A percentile compares a stretch with the other conserved stretches of the same genome.
Evolutionary conservation across 768 basidiomycete genomes (phyloP).

Genomic region (Kwoniella bestiolae): DNA sequence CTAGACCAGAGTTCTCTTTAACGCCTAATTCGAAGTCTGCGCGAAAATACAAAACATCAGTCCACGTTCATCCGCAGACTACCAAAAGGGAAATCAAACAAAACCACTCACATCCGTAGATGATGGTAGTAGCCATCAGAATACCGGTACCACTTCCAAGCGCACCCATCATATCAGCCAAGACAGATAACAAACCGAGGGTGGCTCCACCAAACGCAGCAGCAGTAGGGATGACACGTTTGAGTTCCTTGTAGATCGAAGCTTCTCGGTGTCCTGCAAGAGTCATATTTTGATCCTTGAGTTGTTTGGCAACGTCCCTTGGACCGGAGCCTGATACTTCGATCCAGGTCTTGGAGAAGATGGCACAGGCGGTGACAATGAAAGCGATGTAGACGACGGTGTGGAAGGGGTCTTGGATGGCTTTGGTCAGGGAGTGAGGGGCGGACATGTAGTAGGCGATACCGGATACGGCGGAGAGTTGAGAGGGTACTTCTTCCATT

Average conservation of each 20-base stretch:
- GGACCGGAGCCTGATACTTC: conserved; percentile 96
- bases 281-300: conserved; percentile 97
- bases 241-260: conserved; percentile 99
- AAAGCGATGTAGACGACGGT: conserved; percentile 87
- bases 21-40: conserved; percentile 95
- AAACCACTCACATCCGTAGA: conserved; percentile 77
- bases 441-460: conserved; percentile 98
- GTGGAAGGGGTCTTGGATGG: conserved; percentile 90
- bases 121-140: conserved; percentile 96
- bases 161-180: conserved; percentile 92
- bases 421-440: conserved; percentile 88
- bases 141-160: conserved; percentile 85
- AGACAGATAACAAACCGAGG: conserved; percentile 84
- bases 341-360: conserved; percentile 99
- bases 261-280: conserved; percentile 85
- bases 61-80: not conserved
- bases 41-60: not conserved
- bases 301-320: conserved; percentile 92
- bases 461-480: conserved; percentile 85
- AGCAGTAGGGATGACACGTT: conserved; percentile 95
- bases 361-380: conserved; percentile 89
- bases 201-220: conserved; percentile 98
- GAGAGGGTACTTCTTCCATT: conserved; percentile 82
- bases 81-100: not conserved
- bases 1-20: conserved; percentile 79